These are phyloP conservation scores for Obelidium mucronatum DNA, from an alignment of 192 early-diverging fungal genomes.

Conservation along the genomic window DNA sequence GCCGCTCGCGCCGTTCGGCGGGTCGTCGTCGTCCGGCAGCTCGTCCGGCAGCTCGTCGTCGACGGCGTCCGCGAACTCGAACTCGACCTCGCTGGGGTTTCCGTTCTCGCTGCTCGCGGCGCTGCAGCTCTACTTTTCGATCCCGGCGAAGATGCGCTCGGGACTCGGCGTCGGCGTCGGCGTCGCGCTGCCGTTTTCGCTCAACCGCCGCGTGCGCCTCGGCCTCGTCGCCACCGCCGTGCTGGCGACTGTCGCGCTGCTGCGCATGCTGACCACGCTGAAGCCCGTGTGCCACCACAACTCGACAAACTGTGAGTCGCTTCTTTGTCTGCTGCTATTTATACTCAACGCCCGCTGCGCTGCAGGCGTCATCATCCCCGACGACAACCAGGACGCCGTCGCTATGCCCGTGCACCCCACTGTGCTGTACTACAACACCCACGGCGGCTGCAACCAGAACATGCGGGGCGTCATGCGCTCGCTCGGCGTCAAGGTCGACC, in stretches of 20 bases:
- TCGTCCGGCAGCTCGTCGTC: not conserved
- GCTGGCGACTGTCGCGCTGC: not conserved
- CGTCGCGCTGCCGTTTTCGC: not conserved
- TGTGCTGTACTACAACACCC: slow-evolving; percentile 33
- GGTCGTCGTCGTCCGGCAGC: slow-evolving; percentile 4
- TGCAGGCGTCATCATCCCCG: slow-evolving; percentile 7
- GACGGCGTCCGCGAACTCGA: not conserved
- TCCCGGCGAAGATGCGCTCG: slow-evolving; percentile 6
- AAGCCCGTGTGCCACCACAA: slow-evolving; percentile 24
- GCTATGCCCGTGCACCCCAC: slow-evolving; percentile 16
- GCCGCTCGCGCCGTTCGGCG: not conserved
- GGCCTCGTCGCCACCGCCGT: not conserved
- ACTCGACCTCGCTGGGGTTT: not conserved
- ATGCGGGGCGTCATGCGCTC: slow-evolving; percentile 4
- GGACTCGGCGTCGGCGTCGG: not conserved
- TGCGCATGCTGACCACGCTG: not conserved
- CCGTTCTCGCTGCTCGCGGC: not conserved
- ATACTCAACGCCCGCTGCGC: not conserved
- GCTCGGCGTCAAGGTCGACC: slow-evolving; percentile 2
- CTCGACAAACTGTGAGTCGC: slow-evolving; percentile 4
- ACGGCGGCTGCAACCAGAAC: slow-evolving; percentile 19
- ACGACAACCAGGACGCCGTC: slow-evolving; percentile 1
- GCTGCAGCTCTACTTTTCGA: not conserved
- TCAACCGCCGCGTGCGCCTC: not conserved
- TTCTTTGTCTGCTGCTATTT: not conserved